Evolutionary conservation across 148 eudicot genomes (phyloP).

Genomic region (Vaccinium macrocarpon): DNA sequence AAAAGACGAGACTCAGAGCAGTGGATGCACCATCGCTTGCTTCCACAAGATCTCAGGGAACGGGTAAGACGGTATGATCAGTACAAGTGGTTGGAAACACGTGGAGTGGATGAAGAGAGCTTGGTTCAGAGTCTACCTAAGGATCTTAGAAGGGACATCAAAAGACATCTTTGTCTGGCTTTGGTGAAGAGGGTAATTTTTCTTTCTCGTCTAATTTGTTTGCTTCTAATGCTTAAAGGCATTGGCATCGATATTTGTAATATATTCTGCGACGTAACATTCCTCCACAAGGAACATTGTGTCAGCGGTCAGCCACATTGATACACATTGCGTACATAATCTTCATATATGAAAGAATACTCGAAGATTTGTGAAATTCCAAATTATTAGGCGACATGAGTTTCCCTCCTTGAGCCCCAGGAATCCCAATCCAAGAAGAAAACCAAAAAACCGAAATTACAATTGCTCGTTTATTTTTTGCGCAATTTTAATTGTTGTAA

Average conservation of each 20-base stretch:
- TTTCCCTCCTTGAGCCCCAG: not conserved
- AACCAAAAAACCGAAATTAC: not conserved
- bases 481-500: not conserved
- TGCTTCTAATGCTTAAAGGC: not conserved
- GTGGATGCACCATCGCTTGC: constrained; percentile 95
- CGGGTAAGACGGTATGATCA: constrained; percentile 93
- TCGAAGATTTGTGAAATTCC: not conserved
- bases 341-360: not conserved
- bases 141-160: constrained; percentile 87
- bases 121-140: constrained; percentile 76
- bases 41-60: constrained; percentile 77
- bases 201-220: not conserved
- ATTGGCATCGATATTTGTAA: not conserved
- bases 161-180: constrained; percentile 90
- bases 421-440: not conserved
- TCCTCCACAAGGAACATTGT: no score
- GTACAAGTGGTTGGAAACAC: constrained; percentile 90
- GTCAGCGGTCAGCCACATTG: not conserved
- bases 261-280: not conserved
- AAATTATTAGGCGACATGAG: not conserved
- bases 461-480: not conserved
- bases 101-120: constrained; percentile 87
- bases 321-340: not conserved
- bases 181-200: constrained; percentile 71
- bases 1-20: constrained; percentile 96